phyloP scores from a whole-genome alignment of 75 land plant genomes.

The Sequoia sempervirens region DNA sequence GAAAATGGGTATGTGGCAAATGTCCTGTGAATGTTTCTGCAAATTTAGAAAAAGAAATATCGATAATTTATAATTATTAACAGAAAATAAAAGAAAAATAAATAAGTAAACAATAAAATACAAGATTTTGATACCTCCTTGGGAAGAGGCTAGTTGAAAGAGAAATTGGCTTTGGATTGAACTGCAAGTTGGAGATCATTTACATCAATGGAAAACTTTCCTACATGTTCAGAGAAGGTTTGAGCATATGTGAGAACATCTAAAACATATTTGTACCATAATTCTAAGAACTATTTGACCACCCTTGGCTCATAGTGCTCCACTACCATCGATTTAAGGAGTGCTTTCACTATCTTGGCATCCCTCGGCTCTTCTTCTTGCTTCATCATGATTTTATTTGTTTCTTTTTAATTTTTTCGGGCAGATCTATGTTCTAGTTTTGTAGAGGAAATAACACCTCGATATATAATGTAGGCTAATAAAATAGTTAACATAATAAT shows the following conservation, averaged over 20 bases:
- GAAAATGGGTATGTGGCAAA: too few species aligned
- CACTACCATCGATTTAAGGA: conserved; percentile 88
- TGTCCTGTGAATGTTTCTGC: too few species aligned
- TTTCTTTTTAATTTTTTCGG: too few species aligned
- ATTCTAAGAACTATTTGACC: conserved; percentile 85
- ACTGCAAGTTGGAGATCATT: conserved; percentile 95
- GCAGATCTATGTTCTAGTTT: too few species aligned
- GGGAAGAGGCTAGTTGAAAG: conserved; percentile 93
- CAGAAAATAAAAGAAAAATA: background rate
- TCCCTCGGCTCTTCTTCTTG: conserved; percentile 81
- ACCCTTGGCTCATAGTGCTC: conserved; percentile 84
- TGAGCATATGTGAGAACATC: conserved; percentile 92
- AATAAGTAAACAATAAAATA: background rate
- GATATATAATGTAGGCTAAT: too few species aligned
- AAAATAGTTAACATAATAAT: too few species aligned
- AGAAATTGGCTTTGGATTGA: conserved; percentile 79
- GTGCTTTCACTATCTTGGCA: conserved; percentile 71
- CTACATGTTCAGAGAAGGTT: conserved; percentile 89
- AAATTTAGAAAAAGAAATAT: too few species aligned
- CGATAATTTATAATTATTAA: too few species aligned
- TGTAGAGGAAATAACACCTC: too few species aligned
- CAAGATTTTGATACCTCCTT: conserved; percentile 57
- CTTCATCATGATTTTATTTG: conserved; percentile 6
- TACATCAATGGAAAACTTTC: conserved; percentile 71
- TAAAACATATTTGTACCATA: conserved; percentile 80